Evolutionary conservation across 2,329 filamentous ascomycete species (phyloP), one percentile per base, ranked within the genome.

Genomic region (Epichloe hybrida): DNA sequence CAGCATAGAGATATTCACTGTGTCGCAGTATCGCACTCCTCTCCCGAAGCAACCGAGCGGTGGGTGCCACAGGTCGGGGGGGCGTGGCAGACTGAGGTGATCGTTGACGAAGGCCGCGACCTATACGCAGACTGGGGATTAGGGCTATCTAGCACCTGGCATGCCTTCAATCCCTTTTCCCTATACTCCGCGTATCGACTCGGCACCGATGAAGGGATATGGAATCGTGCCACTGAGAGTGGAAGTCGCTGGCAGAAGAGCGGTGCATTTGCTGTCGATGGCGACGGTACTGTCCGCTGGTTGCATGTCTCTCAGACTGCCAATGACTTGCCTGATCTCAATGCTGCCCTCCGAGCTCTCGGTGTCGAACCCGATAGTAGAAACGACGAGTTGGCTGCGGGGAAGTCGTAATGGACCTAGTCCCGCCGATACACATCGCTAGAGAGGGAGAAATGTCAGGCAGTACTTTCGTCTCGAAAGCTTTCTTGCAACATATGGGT

Each of bases 231-330:
- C 3, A 81, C 79, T 2, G 79, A 83, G 64, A 84, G 77, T 60
- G 83, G 83, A 39, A 79, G 68, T 55, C 66, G 81, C 49, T 88
- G 84, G 83, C 83, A 88, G 72, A 83, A 69, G 27, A 71, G 75
- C 44, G 84, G 83, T 31, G 77, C 76, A 31, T 88, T 81, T 66
- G 81, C 76, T 11, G 59, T 69, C 21, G 62, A 65, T 43, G 57
- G 52, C 7, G 56, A 60, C 37, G 64, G 65, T 5, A 62, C 53
- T 12, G 56, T 67, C 36, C 56, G 58, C 6, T 67, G 62, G 61
- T 55, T 54, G 34, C 65, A 68, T 34, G 52, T 65, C 23, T 56
- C 59, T 6, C 58, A 56, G 38, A 52, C 62, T 3, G 65, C 64
- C 7, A 58, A 65, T 46, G 60, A 66, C 46, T n/a, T 67, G 40